Base-by-base conservation (phyloP, 768 basidiomycete species). In the Psilocybe cubensis region DNA sequence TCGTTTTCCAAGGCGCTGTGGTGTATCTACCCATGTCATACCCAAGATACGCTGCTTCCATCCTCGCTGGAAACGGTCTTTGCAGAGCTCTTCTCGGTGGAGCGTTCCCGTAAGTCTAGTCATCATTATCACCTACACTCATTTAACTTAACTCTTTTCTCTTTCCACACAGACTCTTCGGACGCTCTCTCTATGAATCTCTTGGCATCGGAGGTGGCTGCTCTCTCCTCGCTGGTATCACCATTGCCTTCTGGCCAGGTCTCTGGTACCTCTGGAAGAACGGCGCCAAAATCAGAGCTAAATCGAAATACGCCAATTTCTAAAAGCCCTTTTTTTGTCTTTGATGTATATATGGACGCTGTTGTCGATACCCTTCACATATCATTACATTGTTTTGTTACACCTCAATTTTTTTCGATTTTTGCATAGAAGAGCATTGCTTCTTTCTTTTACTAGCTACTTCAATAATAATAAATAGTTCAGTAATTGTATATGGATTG, bases 221-320 rank as follows among this genome's bases (percentile, higher is more conserved):
- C 35, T 52, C 51, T 25, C 51, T 52, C 21, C 51, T 52, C 8
- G 51, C 51, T 28, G 51, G 51, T 17, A 31, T 52, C 28, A 14
- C 51, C 4, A 52, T 52, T 8, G 51, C 38, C 1, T 29, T 52
- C 6, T 18, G 33, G 25, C 51, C 51, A 6, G 51, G 51, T 12
- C 35, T 52, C 11, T 40, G 38, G 51, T 27, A 27, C 20, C 45
- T 47, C 1, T 47, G 29, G 25, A 47, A 27, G 2, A 27, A 47
- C 27, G 45, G 45, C n/a, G 45, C 25, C 6, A 8, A 3, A 10
- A 47, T 47, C 29, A 25, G 45, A 47, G 29, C 24, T n/a, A n/a
- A 29, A 29, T 47, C 45, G 8, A 47, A 47, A 25, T 47, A 47
- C 27, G 45, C 45, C 23, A 29, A 47, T n/a, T 38, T 38, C 35